A percentile compares a stretch with the other conserved stretches of the same genome.
phyloP scores from a whole-genome alignment of 2,329 filamentous ascomycete species.

The Hypoxylon sp. region DNA sequence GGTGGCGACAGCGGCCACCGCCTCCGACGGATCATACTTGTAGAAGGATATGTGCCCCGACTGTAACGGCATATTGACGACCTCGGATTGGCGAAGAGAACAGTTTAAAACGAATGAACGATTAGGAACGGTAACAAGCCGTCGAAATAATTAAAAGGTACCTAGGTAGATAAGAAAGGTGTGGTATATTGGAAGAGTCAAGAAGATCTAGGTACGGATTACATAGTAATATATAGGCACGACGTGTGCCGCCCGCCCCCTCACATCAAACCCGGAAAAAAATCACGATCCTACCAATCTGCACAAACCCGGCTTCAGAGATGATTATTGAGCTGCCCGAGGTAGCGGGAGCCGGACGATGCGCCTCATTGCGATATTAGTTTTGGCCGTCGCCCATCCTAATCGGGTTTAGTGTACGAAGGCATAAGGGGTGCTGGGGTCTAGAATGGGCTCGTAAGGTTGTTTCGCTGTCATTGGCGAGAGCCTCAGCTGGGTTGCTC shows the following conservation, averaged over 20 bases:
- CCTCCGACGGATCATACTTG: conserved; percentile 45
- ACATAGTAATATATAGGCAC: neutral
- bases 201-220: neutral
- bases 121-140: neutral
- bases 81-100: conserved; percentile 3
- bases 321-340: neutral
- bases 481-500: neutral
- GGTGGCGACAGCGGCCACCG: conserved; percentile 44
- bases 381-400: neutral
- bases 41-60: conserved; percentile 30
- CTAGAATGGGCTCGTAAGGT: too few species aligned
- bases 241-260: neutral
- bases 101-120: neutral
- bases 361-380: neutral
- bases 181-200: neutral
- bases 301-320: neutral
- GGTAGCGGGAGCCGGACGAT: neutral
- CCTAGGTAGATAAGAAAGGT: too few species aligned
- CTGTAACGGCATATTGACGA: conserved; percentile 23
- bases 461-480: too few species aligned
- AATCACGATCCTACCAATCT: neutral
- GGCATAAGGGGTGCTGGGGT: neutral
- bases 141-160: neutral
- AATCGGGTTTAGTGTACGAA: conserved; percentile 2
- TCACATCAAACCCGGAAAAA: neutral